These are phyloP conservation scores for Ilyonectria sp. DNA, from an alignment of 2,329 filamentous ascomycete species.

Conservation along the genomic window DNA sequence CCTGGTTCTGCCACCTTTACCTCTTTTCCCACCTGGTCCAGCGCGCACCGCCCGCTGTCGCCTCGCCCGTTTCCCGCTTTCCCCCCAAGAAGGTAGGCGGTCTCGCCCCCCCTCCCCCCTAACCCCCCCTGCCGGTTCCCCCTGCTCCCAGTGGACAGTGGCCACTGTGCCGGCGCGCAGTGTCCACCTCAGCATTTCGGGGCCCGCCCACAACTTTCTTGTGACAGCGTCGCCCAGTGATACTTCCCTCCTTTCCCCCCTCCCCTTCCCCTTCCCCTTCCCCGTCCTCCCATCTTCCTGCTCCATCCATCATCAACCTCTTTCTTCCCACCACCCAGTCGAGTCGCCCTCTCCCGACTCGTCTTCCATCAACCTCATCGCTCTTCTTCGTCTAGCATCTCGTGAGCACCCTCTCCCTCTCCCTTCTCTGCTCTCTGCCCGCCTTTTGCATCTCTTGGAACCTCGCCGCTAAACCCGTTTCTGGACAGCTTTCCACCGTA, in stretches of 20 bases:
- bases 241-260: constrained; percentile 53
- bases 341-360: constrained; percentile 49
- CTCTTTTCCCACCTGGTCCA: constrained; percentile 28
- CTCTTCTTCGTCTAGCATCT: constrained; percentile 49
- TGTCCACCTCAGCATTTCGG: constrained; percentile 52
- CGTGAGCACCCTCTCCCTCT: constrained; percentile 43
- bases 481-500: constrained; percentile 54
- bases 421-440: constrained; percentile 30
- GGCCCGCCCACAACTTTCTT: constrained; percentile 56
- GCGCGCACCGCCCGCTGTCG: constrained; percentile 23
- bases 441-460: constrained; percentile 38
- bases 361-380: constrained; percentile 49
- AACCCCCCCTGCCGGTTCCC: constrained; percentile 28
- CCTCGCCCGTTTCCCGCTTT: constrained; percentile 35
- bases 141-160: constrained; percentile 32
- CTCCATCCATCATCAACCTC: constrained; percentile 50
- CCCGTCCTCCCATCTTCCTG: constrained; percentile 48
- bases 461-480: constrained; percentile 51
- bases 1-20: constrained; percentile 42
- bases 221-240: constrained; percentile 53
- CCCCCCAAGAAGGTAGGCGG: constrained; percentile 46
- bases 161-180: constrained; percentile 32
- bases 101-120: constrained; percentile 41
- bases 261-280: constrained; percentile 42
- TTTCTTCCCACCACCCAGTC: constrained; percentile 45